Conservation (phyloP, 345 rosid genomes). For the Anacardium occidentale region DNA sequence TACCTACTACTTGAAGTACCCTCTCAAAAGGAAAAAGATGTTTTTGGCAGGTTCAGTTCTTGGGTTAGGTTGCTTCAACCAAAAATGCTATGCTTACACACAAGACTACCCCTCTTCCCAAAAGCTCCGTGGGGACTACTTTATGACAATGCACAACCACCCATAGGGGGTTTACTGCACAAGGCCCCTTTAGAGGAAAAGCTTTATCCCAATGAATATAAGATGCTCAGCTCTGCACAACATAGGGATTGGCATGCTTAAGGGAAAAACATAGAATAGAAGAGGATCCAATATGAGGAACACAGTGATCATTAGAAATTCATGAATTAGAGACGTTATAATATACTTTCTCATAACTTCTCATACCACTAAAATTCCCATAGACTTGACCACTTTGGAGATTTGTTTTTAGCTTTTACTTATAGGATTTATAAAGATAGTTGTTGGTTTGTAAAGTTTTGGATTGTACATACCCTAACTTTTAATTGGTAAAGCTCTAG, state of each 20-base stretch:
- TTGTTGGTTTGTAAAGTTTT: no score
- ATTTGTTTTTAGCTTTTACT: no score
- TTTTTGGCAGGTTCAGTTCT: no score
- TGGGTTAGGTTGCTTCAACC: no score
- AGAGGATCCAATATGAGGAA: no score
- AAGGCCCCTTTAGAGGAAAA: constrained; percentile 13
- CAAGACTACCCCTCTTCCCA: constrained; percentile 9
- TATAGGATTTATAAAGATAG: no score
- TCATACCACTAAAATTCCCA: no score
- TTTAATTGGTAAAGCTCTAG: no score
- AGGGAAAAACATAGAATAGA: constrained; percentile 10
- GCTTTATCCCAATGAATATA: constrained; percentile 5
- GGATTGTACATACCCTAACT: no score
- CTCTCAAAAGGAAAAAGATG: no score
- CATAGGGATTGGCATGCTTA: not conserved
- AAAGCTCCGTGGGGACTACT: constrained; percentile 6
- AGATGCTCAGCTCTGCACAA: not conserved
- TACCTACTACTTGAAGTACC: no score
- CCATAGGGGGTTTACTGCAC: constrained; percentile 20
- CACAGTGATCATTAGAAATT: constrained; percentile 20
- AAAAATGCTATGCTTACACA: constrained; percentile 13
- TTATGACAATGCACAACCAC: not conserved
- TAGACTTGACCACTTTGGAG: no score
- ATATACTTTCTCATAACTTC: constrained; percentile 24
- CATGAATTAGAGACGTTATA: constrained; percentile 18